Evolutionary conservation across 768 basidiomycete species (phyloP), one percentile per base, ranked within the genome.

Genomic region (Mrakia frigida): DNA sequence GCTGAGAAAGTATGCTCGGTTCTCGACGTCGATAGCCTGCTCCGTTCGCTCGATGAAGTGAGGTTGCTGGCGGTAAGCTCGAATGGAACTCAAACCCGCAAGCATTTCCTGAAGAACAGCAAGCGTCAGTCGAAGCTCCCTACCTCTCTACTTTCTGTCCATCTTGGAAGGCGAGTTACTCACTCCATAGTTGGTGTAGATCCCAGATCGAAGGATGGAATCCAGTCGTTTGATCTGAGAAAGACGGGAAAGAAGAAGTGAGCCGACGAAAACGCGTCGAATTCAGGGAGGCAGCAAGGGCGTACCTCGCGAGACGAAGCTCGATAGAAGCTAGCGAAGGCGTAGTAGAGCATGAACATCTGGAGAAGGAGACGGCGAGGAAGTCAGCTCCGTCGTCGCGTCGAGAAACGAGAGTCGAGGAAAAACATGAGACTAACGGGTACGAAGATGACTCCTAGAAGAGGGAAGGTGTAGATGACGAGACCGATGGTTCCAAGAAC

Each of bases 401-500:
- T 65, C 35, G 23, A 21, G 33, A n/a, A n/a, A 14, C 6, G 63
- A 35, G 4, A n/a, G 37, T 10, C 3, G 35, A 35, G 3, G 31
- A 11, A 65, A 21, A 2, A 13, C 1, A 33, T 21, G 31, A n/a
- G 56, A 28, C 31, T 33, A 31, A 35, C 63, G 23, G 65, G 39
- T 1, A 68, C 65, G 50, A 82, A 81, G 33, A 80, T 79, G 50
- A 82, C 56, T 0, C 80, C 82, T 1, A 83, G 79, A 56, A 76
- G 80, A 10, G 81, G 79, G 71, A 78, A 82, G 1, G 81, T 80
- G 68, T 82, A 83, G 37, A 81, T 60, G 39, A 82, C 79, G 23
- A 83, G 74, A 10, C 67, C 80, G 67, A 83, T 78, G 1, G 81
- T 79, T 1, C 82, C 82, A 25, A 82, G 23, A 9, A 83, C 79